Conservation (phyloP, 495 filamentous ascomycete species). For the Penicillium tannophilum region DNA sequence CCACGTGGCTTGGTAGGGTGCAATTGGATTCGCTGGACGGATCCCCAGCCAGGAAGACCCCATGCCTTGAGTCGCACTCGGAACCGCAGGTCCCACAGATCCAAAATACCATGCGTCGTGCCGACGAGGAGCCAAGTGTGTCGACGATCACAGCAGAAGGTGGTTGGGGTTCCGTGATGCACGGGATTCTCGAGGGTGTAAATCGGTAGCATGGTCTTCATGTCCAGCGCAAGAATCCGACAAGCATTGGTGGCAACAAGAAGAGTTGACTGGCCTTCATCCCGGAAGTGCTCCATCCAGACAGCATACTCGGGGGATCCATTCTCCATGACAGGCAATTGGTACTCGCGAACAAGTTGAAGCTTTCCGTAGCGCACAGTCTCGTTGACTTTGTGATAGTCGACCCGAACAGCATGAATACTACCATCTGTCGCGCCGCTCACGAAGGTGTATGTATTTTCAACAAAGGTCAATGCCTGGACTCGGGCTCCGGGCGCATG, state of each 20-base stretch:
- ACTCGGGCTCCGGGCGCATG: conserved; percentile 72
- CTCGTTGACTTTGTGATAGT: conserved; percentile 62
- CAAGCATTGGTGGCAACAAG: conserved; percentile 85
- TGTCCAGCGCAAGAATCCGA: conserved; percentile 79
- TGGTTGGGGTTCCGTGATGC: conserved; percentile 90
- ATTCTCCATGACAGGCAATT: conserved; percentile 57
- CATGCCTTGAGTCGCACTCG: conserved; percentile 82
- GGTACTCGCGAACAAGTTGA: conserved; percentile 74
- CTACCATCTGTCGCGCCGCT: conserved; percentile 89
- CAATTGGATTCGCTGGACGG: conserved; percentile 77
- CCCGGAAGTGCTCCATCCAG: conserved; percentile 90
- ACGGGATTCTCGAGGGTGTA: conserved; percentile 87
- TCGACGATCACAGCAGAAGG: conserved; percentile 83
- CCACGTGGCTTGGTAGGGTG: conserved; percentile 77
- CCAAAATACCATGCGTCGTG: conserved; percentile 89
- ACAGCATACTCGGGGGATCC: conserved; percentile 68
- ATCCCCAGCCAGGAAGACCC: conserved; percentile 79
- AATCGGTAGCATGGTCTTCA: conserved; percentile 81
- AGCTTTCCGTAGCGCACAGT: conserved; percentile 76
- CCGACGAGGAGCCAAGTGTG: conserved; percentile 89
- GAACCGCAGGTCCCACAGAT: conserved; percentile 97
- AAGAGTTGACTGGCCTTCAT: conserved; percentile 76
- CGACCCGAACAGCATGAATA: conserved; percentile 85
- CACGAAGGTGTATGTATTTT: conserved; percentile 91
- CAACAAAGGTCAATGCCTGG: conserved; percentile 82